Evolutionary conservation across 352 stramenopile species (phyloP).

Genomic region (Globisporangium okanoganense): DNA sequence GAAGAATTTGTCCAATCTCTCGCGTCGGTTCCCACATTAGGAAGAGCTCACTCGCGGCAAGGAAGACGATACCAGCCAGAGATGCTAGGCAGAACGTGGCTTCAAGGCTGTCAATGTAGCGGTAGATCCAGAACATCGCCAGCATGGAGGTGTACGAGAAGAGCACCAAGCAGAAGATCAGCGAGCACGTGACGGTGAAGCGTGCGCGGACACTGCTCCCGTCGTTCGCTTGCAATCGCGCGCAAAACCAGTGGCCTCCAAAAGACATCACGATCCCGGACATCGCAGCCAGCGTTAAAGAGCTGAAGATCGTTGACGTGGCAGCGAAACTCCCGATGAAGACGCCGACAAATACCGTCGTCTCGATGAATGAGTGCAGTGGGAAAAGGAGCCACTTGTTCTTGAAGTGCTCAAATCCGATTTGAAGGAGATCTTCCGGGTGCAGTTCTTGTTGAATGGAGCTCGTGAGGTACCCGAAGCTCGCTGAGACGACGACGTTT

Average conservation of each 20-base stretch:
- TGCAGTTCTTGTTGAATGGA: constrained; percentile 57
- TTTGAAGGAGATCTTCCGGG: constrained; percentile 48
- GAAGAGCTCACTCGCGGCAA: constrained; percentile 77
- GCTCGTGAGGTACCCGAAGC: constrained; percentile 65
- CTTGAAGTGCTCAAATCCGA: constrained; percentile 51
- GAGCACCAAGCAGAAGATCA: constrained; percentile 72
- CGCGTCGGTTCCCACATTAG: constrained; percentile 79
- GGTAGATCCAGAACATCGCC: constrained; percentile 76
- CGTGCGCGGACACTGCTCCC: constrained; percentile 47
- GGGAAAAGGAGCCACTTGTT: constrained; percentile 77
- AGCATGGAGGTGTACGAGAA: constrained; percentile 70
- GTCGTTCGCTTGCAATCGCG: constrained; percentile 52
- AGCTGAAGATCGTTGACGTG: constrained; percentile 71
- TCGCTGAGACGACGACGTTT: constrained; percentile 64
- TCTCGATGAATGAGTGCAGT: constrained; percentile 74
- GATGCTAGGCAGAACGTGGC: constrained; percentile 79
- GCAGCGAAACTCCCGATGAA: constrained; percentile 73
- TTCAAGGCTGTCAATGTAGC: constrained; percentile 84
- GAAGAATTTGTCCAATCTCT: constrained; percentile 65
- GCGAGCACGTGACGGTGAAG: constrained; percentile 65
- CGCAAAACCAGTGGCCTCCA: constrained; percentile 65
- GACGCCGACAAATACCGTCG: constrained; percentile 61
- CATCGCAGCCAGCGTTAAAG: constrained; percentile 61
- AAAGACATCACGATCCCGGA: constrained; percentile 76
- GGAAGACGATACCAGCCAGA: constrained; percentile 73